Percentiles rank a stretch among this genome's conserved stretches.
phyloP scores from a whole-genome alignment of 805 yeast species.

The Babjeviella inositovora region DNA sequence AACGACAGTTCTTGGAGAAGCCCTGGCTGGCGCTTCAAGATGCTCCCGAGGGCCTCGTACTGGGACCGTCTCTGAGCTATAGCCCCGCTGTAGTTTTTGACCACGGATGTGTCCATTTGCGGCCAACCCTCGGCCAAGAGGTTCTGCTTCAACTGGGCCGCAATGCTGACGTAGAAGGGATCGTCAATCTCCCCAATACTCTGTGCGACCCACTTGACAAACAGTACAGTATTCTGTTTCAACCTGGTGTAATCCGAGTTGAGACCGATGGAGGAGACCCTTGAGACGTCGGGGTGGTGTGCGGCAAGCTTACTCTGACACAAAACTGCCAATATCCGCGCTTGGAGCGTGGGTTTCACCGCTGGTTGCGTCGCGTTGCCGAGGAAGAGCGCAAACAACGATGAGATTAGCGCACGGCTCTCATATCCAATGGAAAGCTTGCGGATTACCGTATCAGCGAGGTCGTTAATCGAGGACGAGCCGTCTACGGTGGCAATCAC shows the following conservation, averaged over 20 bases:
- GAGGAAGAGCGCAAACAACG: conserved; percentile 26
- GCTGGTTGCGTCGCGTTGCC: conserved; percentile 37
- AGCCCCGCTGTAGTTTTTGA: conserved; percentile 12
- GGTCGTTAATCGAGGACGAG: conserved; percentile 34
- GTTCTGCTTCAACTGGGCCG: conserved; percentile 32
- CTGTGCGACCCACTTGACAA: conserved; percentile 43
- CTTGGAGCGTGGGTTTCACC: conserved; percentile 35
- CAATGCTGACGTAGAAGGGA: conserved; percentile 25
- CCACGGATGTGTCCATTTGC: conserved; percentile 10
- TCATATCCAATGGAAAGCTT: conserved; percentile 38
- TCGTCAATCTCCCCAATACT: conserved; percentile 4
- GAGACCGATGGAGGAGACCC: conserved; percentile 44
- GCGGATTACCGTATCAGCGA: conserved; percentile 32
- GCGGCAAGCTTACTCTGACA: conserved; percentile 38
- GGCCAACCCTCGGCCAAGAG: conserved; percentile 51
- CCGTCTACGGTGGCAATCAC: conserved; percentile 52
- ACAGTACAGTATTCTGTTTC: conserved; percentile 40
- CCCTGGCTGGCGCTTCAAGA: conserved; percentile 24
- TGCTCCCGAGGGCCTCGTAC: conserved; percentile 66
- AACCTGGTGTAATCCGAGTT: conserved; percentile 32
- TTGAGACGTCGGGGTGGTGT: conserved; percentile 17
- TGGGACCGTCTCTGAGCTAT: conserved; percentile 39
- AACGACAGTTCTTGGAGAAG: conserved; percentile 25
- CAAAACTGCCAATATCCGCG: conserved; percentile 31
- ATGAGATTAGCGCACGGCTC: conserved; percentile 20